Evolutionary conservation across 805 yeast genomes (phyloP), one percentile per base, ranked within the genome.

Genomic region (Ogataea wickerhamii): DNA sequence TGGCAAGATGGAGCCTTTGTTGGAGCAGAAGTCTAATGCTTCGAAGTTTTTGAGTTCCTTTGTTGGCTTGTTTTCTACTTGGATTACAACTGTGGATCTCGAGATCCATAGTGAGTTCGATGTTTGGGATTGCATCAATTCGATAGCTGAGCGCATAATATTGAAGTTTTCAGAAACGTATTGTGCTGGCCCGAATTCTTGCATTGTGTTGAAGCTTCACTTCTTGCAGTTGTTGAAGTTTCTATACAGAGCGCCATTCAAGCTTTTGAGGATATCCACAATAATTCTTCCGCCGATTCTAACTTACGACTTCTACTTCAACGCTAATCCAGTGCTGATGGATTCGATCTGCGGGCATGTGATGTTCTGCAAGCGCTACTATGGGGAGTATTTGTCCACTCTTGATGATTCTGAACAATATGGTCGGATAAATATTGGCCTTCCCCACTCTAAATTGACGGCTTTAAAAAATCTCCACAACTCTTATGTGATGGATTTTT

Each of bases 401-500:
- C 18, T 44, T 14, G 29, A 53, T 11, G 26, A 21, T 8, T 33
- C 40, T 4, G 39, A 32, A 1, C 44, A 36, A 10, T 39, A 40
- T 22, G 49, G 42, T 4, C 38, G 32, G 20, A 38, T 47, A 20
- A 48, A 52, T 31, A 22, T 17, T 2, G 38, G 28, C 8, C 20
- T 49, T 20, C 19, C 39, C 4, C 32, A 40, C 6, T 47, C 49
- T 5, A 48, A 45, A 14, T 41, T 52, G 4, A 45, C 44, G 5
- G 26, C 45, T 3, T 44, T 53, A 24, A 65, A 67, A 36, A 45
- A 48, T 7, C 34, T 71, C 4, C 76, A 71, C 33, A 76, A 76
- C 40, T 58, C 76, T 0, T 73, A 69, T 41, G 70, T 78, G 7
- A 70, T 75, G 68, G 84, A 79, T 48, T 51, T 71, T 6, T 66